phyloP scores from a whole-genome alignment of 495 filamentous ascomycete species.

The Aspergillus sclerotiicarbonarius region DNA sequence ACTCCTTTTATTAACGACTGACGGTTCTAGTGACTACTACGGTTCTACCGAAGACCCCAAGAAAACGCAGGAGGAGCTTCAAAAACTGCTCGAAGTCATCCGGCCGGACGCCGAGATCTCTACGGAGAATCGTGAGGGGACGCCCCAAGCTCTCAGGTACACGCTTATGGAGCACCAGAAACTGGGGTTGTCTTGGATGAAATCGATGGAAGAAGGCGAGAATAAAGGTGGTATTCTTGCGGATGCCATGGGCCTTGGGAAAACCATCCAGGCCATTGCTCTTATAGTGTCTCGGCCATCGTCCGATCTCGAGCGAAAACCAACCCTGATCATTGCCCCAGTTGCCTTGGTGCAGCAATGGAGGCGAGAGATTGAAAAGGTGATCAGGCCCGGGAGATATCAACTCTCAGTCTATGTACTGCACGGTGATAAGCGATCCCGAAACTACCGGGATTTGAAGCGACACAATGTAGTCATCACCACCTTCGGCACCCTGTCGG shows the following conservation, averaged over 20 bases:
- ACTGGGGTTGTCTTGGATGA: conserved; percentile 79
- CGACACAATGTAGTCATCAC: conserved; percentile 83
- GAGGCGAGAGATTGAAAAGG: conserved; percentile 77
- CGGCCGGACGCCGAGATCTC: conserved; percentile 70
- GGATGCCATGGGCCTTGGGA: conserved; percentile 95
- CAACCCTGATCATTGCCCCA: conserved; percentile 84
- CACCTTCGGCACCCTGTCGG: conserved; percentile 77
- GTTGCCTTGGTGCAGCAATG: conserved; percentile 88
- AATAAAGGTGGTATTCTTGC: conserved; percentile 84
- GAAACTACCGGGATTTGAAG: conserved; percentile 59
- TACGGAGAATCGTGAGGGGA: conserved; percentile 64
- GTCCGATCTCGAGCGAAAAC: conserved; percentile 61
- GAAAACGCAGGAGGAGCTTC: conserved; percentile 62
- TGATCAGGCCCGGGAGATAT: conserved; percentile 59
- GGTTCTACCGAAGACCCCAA: conserved; percentile 49
- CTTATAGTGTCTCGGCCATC: conserved; percentile 75
- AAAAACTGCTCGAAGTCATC: conserved; percentile 67
- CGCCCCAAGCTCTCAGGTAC: conserved; percentile 68
- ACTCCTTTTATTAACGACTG: conserved; percentile 8
- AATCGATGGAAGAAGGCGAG: conserved; percentile 70
- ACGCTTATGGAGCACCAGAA: conserved; percentile 80
- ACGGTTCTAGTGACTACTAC: conserved; percentile 20
- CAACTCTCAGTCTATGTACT: conserved; percentile 64
- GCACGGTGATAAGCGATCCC: conserved; percentile 57
- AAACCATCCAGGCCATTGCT: conserved; percentile 86